phyloP scores from a whole-genome alignment of 768 basidiomycete genomes.

The Crepidotus variabilis region DNA sequence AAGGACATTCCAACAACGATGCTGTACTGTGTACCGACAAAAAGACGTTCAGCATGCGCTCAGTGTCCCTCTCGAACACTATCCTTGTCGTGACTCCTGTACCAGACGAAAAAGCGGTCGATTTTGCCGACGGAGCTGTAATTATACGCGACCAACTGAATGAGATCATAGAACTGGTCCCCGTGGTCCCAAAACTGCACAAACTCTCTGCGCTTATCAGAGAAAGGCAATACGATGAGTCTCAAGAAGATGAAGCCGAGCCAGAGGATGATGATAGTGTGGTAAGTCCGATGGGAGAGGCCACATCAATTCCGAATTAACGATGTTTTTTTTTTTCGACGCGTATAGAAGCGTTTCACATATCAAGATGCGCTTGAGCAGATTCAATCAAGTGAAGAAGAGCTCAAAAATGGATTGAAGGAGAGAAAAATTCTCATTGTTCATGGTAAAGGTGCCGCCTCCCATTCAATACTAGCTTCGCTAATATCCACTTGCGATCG shows the following conservation, averaged over 20 bases:
- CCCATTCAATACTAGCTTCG: not conserved
- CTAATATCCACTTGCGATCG: not conserved
- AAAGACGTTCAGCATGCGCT: slow-evolving; percentile 79
- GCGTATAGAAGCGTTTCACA: slow-evolving; percentile 35
- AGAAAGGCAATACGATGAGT: slow-evolving; percentile 71
- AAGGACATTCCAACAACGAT: slow-evolving; percentile 77
- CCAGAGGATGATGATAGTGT: slow-evolving; percentile 14
- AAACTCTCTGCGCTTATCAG: slow-evolving; percentile 57
- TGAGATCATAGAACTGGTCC: slow-evolving; percentile 80
- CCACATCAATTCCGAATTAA: not conserved
- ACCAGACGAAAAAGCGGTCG: slow-evolving; percentile 25
- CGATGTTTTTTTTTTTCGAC: slow-evolving; percentile 1
- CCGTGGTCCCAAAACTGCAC: slow-evolving; percentile 73
- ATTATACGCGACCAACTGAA: slow-evolving; percentile 78
- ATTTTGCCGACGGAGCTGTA: slow-evolving; percentile 38
- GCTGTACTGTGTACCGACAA: slow-evolving; percentile 85
- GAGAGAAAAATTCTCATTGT: slow-evolving; percentile 72
- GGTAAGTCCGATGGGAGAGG: slow-evolving; percentile 2
- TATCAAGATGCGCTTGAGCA: slow-evolving; percentile 59
- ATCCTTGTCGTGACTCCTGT: slow-evolving; percentile 67
- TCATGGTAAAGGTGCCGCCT: slow-evolving; percentile 42
- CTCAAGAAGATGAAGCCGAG: slow-evolving; percentile 37
- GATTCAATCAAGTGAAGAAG: slow-evolving; percentile 81
- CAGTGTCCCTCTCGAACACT: slow-evolving; percentile 88
- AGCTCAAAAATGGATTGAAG: slow-evolving; percentile 61